These are phyloP conservation scores for Begonia fuchsioides DNA, from an alignment of 306 rosid species.

Conservation along the genomic window DNA sequence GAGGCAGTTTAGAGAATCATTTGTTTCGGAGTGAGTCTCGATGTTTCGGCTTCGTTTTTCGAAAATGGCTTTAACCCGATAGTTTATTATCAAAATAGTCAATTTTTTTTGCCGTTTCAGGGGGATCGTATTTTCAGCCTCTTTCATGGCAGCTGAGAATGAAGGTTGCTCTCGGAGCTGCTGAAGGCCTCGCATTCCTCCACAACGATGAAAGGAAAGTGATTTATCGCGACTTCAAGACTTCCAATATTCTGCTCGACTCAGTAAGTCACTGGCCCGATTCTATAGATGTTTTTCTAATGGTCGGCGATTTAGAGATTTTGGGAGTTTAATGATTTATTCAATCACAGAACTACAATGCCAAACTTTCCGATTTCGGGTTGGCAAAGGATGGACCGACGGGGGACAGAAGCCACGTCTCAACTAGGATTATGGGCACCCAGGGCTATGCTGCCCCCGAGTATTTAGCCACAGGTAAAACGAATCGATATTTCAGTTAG, in stretches of 20 bases:
- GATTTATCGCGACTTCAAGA: no score
- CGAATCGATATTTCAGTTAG: neutral
- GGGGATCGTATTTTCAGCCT: no score
- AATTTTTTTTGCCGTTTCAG: constrained; percentile 7
- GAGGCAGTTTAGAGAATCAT: constrained; percentile 47
- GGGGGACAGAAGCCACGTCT: constrained; percentile 39
- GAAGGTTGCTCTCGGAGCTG: no score
- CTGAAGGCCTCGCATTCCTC: no score
- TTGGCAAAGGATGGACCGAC: constrained; percentile 48
- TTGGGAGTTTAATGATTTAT: no score
- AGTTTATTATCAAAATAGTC: neutral
- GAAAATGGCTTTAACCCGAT: neutral
- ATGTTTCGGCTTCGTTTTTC: neutral
- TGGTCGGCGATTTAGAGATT: no score
- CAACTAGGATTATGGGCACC: constrained; percentile 42
- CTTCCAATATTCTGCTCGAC: no score
- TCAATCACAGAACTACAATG: constrained; percentile 38
- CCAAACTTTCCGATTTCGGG: constrained; percentile 42
- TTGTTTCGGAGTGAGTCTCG: constrained; percentile 31
- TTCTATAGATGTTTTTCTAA: no score
- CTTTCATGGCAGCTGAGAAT: no score
- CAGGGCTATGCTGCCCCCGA: constrained; percentile 48
- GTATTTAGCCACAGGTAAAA: constrained; percentile 37
- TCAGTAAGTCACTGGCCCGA: no score
- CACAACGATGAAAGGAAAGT: no score